These are phyloP conservation scores for Uromyces viciae-fabae DNA, from an alignment of 1,284 basidiomycete genomes.

Conservation along the genomic window DNA sequence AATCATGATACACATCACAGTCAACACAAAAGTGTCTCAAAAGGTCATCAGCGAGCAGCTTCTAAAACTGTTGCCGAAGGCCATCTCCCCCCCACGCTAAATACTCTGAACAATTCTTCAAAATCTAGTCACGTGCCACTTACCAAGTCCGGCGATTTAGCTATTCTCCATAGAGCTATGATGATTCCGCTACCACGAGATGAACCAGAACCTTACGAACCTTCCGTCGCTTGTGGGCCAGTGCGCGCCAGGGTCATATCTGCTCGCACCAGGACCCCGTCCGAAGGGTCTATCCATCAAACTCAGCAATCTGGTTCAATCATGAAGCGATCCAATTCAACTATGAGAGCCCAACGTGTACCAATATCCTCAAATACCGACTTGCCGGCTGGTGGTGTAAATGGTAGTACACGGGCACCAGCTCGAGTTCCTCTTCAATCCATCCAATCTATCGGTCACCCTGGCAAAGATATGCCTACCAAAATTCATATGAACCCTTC, in stretches of 20 bases:
- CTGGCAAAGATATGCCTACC: constrained; percentile 2
- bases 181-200: constrained; percentile 31
- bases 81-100: neutral
- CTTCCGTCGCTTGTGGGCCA: neutral
- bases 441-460: constrained; percentile 5
- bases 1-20: neutral
- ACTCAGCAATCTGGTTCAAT: constrained; percentile 2
- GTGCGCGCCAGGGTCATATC: constrained; percentile 12
- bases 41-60: constrained; percentile 10
- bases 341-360: constrained; percentile 39
- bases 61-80: neutral
- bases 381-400: neutral
- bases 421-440: constrained; percentile 23
- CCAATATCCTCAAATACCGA: constrained; percentile 10
- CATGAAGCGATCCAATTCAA: constrained; percentile 38
- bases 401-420: neutral
- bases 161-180: constrained; percentile 32
- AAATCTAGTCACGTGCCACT: neutral
- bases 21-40: neutral
- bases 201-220: constrained; percentile 14
- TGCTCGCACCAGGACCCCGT: constrained; percentile 7
- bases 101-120: neutral
- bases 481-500: neutral
- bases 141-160: constrained; percentile 9
- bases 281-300: constrained; percentile 35